Percentiles rank a stretch among this genome's conserved stretches.
Evolutionary conservation across 139 green algal genomes (phyloP).

Genomic region (Spirogloea muscicola): DNA sequence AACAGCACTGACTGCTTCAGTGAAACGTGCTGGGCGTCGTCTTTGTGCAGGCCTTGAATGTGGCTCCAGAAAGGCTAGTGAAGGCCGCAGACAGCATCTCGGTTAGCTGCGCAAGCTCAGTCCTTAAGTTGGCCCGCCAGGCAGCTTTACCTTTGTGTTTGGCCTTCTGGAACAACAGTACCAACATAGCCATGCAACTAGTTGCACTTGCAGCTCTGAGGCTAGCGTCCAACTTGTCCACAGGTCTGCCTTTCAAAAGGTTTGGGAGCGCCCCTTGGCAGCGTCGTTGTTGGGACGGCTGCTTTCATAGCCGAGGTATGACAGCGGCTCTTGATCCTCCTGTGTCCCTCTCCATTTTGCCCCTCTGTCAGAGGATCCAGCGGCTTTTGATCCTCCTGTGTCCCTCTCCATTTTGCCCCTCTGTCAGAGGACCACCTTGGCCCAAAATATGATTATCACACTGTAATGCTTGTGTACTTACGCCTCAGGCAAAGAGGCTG

Average conservation of each 20-base stretch:
- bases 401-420: neutral
- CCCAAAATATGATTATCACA: too few species aligned
- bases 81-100: conserved; percentile 56
- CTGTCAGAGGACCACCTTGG: neutral
- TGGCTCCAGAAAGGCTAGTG: conserved; percentile 30
- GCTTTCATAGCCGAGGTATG: conserved; percentile 50
- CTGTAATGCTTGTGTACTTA: neutral
- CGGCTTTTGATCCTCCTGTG: neutral
- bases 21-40: too few species aligned
- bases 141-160: too few species aligned
- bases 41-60: conserved; percentile 6
- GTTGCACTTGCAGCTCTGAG: conserved; percentile 61
- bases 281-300: conserved; percentile 54
- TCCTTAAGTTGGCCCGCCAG: too few species aligned
- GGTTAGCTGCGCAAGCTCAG: conserved; percentile 57
- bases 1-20: too few species aligned
- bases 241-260: conserved; percentile 46
- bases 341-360: neutral
- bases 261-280: conserved; percentile 64
- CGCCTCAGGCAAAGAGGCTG: conserved; percentile 15
- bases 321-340: neutral
- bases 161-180: too few species aligned
- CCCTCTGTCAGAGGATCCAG: neutral
- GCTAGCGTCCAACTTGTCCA: conserved; percentile 9
- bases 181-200: too few species aligned